Evolutionary conservation across 441 rosid species (phyloP).

Genomic region (Adansonia rubrostipa): DNA sequence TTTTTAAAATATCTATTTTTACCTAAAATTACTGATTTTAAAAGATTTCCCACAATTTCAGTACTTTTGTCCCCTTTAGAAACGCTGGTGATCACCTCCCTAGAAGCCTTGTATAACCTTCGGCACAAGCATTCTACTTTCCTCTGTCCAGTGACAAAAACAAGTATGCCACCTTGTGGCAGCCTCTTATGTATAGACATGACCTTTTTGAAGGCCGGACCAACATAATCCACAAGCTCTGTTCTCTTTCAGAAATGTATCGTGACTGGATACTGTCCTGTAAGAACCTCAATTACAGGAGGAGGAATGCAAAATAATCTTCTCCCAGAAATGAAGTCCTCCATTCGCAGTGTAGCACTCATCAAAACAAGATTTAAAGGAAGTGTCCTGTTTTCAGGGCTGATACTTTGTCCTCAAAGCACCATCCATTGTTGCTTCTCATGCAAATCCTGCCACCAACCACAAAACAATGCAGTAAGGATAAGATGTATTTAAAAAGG

Average conservation of each 20-base stretch:
- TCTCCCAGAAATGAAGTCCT: constrained; percentile 71
- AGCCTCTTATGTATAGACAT: constrained; percentile 84
- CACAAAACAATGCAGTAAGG: constrained; percentile 24
- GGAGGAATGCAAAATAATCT: constrained; percentile 68
- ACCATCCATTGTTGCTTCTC: constrained; percentile 64
- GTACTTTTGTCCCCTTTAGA: constrained; percentile 36
- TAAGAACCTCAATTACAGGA: constrained; percentile 78
- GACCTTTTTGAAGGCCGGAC: constrained; percentile 86
- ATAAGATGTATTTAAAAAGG: not conserved
- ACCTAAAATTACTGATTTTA: too few species aligned
- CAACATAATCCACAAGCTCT: constrained; percentile 78
- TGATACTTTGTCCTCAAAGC: constrained; percentile 55
- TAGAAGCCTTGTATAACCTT: constrained; percentile 68
- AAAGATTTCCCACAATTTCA: not conserved
- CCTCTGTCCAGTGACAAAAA: constrained; percentile 94
- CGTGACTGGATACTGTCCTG: constrained; percentile 80
- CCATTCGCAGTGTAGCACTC: constrained; percentile 91
- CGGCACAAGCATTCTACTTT: constrained; percentile 84
- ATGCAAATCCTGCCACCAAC: constrained; percentile 50
- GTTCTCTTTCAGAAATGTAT: constrained; percentile 84
- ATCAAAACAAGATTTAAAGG: constrained; percentile 87
- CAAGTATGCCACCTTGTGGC: constrained; percentile 92
- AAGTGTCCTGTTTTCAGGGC: constrained; percentile 54
- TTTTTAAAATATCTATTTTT: too few species aligned
- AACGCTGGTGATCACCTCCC: constrained; percentile 42